These are phyloP conservation scores for Exutisphaerella laricina DNA, from an alignment of 2,329 filamentous ascomycete genomes.

Conservation along the genomic window DNA sequence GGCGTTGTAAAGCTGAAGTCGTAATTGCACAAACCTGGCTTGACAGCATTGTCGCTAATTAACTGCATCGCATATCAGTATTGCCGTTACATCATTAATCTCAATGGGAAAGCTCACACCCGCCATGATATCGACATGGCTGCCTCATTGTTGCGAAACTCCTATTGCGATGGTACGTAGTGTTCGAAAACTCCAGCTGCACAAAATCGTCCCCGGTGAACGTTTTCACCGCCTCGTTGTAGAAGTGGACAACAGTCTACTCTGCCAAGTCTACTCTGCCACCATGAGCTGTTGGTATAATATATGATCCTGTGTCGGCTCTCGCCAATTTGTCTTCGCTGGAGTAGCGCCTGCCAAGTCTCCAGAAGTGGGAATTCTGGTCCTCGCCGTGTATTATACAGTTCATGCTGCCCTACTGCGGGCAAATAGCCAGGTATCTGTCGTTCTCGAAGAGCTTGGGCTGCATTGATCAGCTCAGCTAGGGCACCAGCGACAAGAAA, in stretches of 20 bases:
- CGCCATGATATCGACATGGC: constrained; percentile 3
- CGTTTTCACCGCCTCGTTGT: not conserved
- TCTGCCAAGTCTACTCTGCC: no score
- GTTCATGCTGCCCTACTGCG: constrained; percentile 2
- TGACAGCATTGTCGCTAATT: constrained; percentile 1
- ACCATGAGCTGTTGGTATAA: constrained; percentile 1
- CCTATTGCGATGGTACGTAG: constrained; percentile 1
- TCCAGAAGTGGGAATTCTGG: not conserved
- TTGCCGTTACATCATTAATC: constrained; percentile 31
- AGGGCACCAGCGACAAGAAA: no score
- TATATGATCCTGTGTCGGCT: not conserved
- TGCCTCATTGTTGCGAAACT: constrained; percentile 4
- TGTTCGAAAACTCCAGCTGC: constrained; percentile 1
- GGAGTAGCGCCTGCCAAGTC: not conserved
- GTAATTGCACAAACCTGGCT: constrained; percentile 2
- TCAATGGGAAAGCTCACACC: not conserved
- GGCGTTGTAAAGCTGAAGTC: constrained; percentile 1
- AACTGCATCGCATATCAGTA: constrained; percentile 22
- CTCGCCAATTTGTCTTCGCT: not conserved
- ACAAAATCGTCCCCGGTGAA: constrained; percentile 3
- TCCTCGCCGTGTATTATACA: not conserved
- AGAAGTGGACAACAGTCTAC: constrained; percentile 3
- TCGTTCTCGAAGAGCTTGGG: not conserved
- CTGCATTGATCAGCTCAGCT: no score
- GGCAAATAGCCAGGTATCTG: not conserved